These are phyloP conservation scores for Candida smagusa DNA, from an alignment of 1,139 yeast species.

Conservation along the genomic window DNA sequence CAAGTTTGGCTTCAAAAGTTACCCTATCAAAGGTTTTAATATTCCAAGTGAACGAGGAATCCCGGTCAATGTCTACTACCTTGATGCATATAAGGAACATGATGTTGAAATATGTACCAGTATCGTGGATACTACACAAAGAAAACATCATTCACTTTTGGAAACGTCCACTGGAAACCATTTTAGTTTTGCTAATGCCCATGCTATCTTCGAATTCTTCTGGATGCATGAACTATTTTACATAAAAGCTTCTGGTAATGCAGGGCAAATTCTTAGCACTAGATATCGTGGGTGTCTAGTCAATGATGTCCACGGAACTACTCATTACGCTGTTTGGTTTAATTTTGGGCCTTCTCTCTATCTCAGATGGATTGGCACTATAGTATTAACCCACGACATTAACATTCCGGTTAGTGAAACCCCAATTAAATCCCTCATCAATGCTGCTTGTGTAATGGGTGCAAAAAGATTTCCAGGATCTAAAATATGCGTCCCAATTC, in stretches of 20 bases:
- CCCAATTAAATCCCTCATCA: slow-evolving; percentile 1
- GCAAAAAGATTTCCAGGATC: neutral
- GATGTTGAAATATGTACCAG: neutral
- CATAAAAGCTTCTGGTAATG: neutral
- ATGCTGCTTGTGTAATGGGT: slow-evolving; percentile 1
- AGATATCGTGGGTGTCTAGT: slow-evolving; percentile 3
- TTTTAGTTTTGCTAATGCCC: neutral
- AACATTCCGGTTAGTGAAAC: neutral
- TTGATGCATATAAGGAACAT: neutral
- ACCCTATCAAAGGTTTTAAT: slow-evolving; percentile 34
- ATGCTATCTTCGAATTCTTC: neutral
- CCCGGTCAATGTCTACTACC: neutral
- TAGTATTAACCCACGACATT: neutral
- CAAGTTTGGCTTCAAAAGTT: slow-evolving; percentile 38
- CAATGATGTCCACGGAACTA: slow-evolving; percentile 1
- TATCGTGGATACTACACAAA: neutral
- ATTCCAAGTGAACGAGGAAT: neutral
- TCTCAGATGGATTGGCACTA: slow-evolving; percentile 1
- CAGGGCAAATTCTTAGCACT: neutral
- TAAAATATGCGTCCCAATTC: neutral
- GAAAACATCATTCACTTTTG: neutral
- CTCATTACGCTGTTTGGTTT: slow-evolving; percentile 5
- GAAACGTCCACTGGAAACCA: neutral
- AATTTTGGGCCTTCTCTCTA: slow-evolving; percentile 3
- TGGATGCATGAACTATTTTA: neutral